Percentiles rank a stretch among this genome's conserved stretches.
Conservation (phyloP, 495 filamentous ascomycete genomes). For the Daldinia concentrica region DNA sequence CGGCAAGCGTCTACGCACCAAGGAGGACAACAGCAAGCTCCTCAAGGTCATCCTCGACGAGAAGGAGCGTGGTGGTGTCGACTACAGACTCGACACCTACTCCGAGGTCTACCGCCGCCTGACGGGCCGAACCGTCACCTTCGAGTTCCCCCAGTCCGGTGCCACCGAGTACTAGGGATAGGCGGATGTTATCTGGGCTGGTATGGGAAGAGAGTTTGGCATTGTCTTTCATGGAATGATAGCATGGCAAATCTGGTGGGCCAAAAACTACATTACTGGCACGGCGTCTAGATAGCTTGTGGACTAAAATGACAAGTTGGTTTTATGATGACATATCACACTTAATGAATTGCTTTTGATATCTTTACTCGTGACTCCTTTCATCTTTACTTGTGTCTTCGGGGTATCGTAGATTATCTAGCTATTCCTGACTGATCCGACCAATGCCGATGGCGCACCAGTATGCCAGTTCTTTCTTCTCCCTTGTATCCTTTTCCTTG, state of each 20-base stretch:
- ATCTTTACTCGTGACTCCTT: not conserved
- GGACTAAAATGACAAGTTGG: slow-evolving; percentile 37
- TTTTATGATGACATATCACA: slow-evolving; percentile 32
- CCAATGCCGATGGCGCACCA: slow-evolving; percentile 94
- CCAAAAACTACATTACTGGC: slow-evolving; percentile 38
- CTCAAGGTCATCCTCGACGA: slow-evolving; percentile 98
- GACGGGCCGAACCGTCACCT: slow-evolving; percentile 91
- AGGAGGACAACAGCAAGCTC: slow-evolving; percentile 96
- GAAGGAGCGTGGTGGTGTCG: slow-evolving; percentile 98
- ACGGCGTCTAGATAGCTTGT: slow-evolving; percentile 44
- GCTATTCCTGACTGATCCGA: slow-evolving; percentile 64
- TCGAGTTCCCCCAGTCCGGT: slow-evolving; percentile 94
- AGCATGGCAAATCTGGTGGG: slow-evolving; percentile 37
- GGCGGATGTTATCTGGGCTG: slow-evolving; percentile 25
- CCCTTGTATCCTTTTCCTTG: slow-evolving; percentile 56
- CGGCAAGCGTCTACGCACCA: slow-evolving; percentile 94
- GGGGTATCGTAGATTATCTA: slow-evolving; percentile 49
- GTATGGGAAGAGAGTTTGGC: slow-evolving; percentile 30
- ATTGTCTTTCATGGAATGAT: slow-evolving; percentile 31
- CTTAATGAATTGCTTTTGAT: slow-evolving; percentile 16
- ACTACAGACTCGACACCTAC: slow-evolving; percentile 99
- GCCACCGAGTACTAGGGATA: slow-evolving; percentile 76
- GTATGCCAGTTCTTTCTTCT: slow-evolving; percentile 83
- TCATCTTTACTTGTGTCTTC: slow-evolving; percentile 7
- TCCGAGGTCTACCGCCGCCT: slow-evolving; percentile 96